Percentiles rank a stretch among this genome's conserved stretches.
phyloP scores from a whole-genome alignment of 2,329 filamentous ascomycete genomes.

The Tolypocladium pustulatum region DNA sequence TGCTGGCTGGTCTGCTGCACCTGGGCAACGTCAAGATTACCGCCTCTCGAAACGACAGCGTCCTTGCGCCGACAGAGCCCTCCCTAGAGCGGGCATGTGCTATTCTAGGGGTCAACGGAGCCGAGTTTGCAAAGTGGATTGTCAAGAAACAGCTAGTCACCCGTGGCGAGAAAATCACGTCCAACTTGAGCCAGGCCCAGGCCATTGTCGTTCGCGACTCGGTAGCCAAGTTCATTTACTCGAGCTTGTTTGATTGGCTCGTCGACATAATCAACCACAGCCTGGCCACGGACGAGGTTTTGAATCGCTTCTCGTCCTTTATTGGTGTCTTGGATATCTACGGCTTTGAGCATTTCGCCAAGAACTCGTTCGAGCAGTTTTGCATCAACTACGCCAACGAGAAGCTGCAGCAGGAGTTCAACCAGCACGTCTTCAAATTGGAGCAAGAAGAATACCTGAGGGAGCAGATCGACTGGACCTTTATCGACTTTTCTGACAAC shows the following conservation, averaged over 20 bases:
- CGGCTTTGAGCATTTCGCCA: conserved; percentile 97
- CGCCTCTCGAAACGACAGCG: conserved; percentile 78
- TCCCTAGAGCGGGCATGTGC: conserved; percentile 70
- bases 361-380: conserved; percentile 99
- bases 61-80: conserved; percentile 70
- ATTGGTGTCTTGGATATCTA: conserved; percentile 99
- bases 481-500: conserved; percentile 98
- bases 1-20: conserved; percentile 84
- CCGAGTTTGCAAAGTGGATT: conserved; percentile 92
- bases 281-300: conserved; percentile 77
- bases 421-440: conserved; percentile 97
- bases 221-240: conserved; percentile 98
- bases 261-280: conserved; percentile 94
- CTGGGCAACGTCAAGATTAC: conserved; percentile 95
- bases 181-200: conserved; percentile 87
- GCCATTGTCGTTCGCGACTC: conserved; percentile 92
- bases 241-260: conserved; percentile 95
- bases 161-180: conserved; percentile 93
- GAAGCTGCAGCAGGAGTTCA: conserved; percentile 98
- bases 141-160: conserved; percentile 98
- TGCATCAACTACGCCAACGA: conserved; percentile 99
- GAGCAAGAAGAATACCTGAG: conserved; percentile 96
- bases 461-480: conserved; percentile 98
- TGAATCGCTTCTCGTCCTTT: conserved; percentile 75
- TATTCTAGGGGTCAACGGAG: conserved; percentile 77